These are phyloP conservation scores for Russula olivacea DNA, from an alignment of 768 basidiomycete genomes.

Conservation along the genomic window DNA sequence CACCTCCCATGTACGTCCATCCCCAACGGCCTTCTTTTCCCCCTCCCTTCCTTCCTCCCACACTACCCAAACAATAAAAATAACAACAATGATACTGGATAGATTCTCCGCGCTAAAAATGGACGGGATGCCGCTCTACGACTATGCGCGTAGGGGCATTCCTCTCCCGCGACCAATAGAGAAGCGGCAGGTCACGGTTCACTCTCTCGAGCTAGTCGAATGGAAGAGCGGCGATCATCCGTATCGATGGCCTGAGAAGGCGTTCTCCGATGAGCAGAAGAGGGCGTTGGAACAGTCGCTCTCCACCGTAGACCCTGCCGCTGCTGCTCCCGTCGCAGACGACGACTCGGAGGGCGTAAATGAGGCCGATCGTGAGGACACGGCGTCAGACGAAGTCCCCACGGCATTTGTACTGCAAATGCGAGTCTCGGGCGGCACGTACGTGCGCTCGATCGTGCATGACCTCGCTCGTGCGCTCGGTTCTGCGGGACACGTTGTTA, in stretches of 20 bases:
- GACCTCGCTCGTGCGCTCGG: conserved; percentile 82
- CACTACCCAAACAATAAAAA: neutral
- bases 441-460: conserved; percentile 92
- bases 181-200: conserved; percentile 72
- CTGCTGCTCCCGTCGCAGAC: conserved; percentile 31
- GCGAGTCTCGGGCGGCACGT: conserved; percentile 94
- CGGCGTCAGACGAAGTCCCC: conserved; percentile 39
- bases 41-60: neutral
- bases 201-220: conserved; percentile 68
- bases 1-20: conserved; percentile 76
- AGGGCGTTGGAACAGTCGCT: conserved; percentile 62
- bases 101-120: conserved; percentile 98
- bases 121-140: conserved; percentile 93
- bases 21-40: neutral
- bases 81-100: neutral
- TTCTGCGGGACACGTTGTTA: conserved; percentile 91
- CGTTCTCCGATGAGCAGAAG: conserved; percentile 62
- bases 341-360: conserved; percentile 24
- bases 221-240: conserved; percentile 75
- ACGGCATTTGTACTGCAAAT: conserved; percentile 83
- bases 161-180: conserved; percentile 95
- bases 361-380: conserved; percentile 28
- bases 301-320: conserved; percentile 40
- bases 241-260: conserved; percentile 71
- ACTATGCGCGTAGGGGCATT: conserved; percentile 87